Conservation (phyloP, 345 rosid genomes). For the Cochlearia excelsa region DNA sequence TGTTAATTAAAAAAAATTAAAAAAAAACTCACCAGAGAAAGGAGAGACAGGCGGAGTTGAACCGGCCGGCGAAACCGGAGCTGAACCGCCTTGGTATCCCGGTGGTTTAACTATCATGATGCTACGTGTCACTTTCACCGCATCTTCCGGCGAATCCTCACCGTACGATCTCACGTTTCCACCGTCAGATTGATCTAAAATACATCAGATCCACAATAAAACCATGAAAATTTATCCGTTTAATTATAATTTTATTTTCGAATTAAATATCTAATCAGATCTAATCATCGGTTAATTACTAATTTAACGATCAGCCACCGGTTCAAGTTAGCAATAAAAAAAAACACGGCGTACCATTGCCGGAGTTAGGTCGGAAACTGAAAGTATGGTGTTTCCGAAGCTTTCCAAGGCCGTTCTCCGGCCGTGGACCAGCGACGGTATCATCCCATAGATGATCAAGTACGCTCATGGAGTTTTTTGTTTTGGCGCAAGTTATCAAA, state of each 20-base stretch:
- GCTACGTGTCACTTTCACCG: conserved; percentile 66
- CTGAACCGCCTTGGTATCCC: conserved; percentile 67
- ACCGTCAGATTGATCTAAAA: conserved; percentile 53
- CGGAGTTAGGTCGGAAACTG: conserved; percentile 59
- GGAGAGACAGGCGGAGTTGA: conserved; percentile 76
- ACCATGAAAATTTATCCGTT: neutral
- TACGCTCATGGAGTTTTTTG: conserved; percentile 47
- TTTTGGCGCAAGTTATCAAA: conserved; percentile 1
- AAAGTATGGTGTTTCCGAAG: conserved; percentile 72
- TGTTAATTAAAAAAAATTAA: too few relatives aligned
- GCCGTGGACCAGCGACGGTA: conserved; percentile 93
- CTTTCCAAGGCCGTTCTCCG: conserved; percentile 92
- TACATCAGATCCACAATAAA: conserved; percentile 7
- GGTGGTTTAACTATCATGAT: conserved; percentile 91
- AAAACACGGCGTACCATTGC: conserved; percentile 70
- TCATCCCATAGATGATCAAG: conserved; percentile 98
- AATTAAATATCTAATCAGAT: neutral
- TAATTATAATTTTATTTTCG: neutral
- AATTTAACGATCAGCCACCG: neutral
- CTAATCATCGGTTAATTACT: too few relatives aligned
- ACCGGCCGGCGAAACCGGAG: conserved; percentile 85
- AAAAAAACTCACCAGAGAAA: conserved; percentile 64
- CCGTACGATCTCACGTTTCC: conserved; percentile 52
- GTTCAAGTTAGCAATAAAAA: neutral
- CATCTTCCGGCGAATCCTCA: conserved; percentile 40